Evolutionary conservation across 768 basidiomycete species (phyloP), one percentile per base, ranked within the genome.

Genomic region (Collybiopsis confluens): DNA sequence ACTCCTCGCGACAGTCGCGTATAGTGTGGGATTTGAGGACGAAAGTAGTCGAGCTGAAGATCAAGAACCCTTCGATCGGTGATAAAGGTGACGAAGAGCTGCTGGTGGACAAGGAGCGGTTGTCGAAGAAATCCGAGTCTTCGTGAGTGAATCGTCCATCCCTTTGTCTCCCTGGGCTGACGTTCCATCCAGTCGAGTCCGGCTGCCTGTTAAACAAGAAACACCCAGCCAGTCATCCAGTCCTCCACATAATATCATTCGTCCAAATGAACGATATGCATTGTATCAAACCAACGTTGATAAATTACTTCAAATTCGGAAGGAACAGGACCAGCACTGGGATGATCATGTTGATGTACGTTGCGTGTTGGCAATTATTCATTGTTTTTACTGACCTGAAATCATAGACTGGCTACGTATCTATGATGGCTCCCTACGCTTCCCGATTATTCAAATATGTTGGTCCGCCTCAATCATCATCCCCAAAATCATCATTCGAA

Each of bases 281-380:
- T 69, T 74, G 10, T 86, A 92, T 57, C 77, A 73, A 54, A 76
- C 74, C 43, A 77, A 79, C 64, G 79, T 88, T 65, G 89, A 86
- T 62, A 73, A 74, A n/a, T 74, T 80, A 42, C 67, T 87, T 63
- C 72, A 67, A 23, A 73, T 73, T 45, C 84, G 86, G 65, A 87
- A 85, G 64, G 88, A 93, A 45, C 68, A 76, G 45, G 89, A 94
- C 61, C 79, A 85, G 45, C 79, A 83, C 46, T 96, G 92, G 86
- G 94, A 96, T 60, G 94, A 98, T 63, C 74, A 77, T 49, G 77
- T 91, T 58, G 94, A 97, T 68, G 89, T 92, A 64, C 64, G 79
- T 68, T 2, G 47, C 52, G 33, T 42, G 13, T 36, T 43, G 44
- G 15, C 23, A 5, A 52, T 40, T 15, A 36, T 13, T 41, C 51